Conservation (phyloP, 1,284 basidiomycete species). For the Tilletia caries region DNA sequence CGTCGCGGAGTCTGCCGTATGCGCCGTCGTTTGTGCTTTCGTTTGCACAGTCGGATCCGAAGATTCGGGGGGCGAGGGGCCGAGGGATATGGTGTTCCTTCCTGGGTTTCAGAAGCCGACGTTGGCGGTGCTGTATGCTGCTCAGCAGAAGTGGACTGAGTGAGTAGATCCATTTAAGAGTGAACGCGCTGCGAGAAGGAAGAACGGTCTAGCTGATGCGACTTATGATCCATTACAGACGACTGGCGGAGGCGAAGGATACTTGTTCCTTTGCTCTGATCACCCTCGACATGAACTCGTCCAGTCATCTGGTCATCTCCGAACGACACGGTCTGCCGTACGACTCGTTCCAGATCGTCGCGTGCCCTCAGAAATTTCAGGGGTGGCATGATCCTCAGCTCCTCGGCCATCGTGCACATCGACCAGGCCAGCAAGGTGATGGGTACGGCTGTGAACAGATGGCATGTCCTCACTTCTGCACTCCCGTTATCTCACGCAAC, state of each 20-base stretch:
- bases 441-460: slow-evolving; percentile 75
- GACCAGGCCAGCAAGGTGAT: slow-evolving; percentile 79
- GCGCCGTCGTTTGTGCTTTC: slow-evolving; percentile 57
- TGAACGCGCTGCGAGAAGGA: slow-evolving; percentile 8
- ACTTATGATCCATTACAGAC: neutral
- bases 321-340: slow-evolving; percentile 76
- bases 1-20: slow-evolving; percentile 35
- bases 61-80: slow-evolving; percentile 69
- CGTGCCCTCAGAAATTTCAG: slow-evolving; percentile 79
- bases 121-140: slow-evolving; percentile 80
- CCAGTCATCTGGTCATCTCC: slow-evolving; percentile 73
- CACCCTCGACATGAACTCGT: slow-evolving; percentile 70
- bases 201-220: neutral
- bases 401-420: slow-evolving; percentile 80
- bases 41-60: slow-evolving; percentile 69
- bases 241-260: slow-evolving; percentile 57
- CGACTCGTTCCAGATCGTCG: slow-evolving; percentile 71
- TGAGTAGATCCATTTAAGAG: slow-evolving; percentile 18
- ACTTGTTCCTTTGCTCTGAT: slow-evolving; percentile 79
- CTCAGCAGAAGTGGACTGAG: slow-evolving; percentile 79
- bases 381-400: slow-evolving; percentile 75
- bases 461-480: slow-evolving; percentile 48
- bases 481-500: neutral
- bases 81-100: slow-evolving; percentile 84
- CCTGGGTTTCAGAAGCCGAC: slow-evolving; percentile 95